These are phyloP conservation scores for Sequoia sempervirens DNA, from an alignment of 75 land plant genomes.

Conservation along the genomic window DNA sequence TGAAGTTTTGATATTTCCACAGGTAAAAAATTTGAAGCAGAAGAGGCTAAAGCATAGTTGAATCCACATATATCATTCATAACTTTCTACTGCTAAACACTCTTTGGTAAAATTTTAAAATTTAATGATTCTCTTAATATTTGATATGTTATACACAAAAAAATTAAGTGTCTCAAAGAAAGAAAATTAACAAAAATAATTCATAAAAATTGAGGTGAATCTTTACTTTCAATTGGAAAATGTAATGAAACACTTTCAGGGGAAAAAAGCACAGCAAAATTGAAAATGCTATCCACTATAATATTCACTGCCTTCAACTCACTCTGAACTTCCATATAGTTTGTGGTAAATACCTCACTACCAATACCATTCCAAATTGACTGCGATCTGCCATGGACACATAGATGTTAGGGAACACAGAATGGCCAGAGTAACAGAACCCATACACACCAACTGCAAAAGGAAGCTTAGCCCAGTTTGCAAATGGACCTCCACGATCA, in stretches of 20 bases:
- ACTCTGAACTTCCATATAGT: background rate
- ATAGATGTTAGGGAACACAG: slow-evolving; percentile 92
- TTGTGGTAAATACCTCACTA: slow-evolving; percentile 45
- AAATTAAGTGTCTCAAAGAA: background rate
- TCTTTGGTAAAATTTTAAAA: background rate
- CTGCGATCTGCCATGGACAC: slow-evolving; percentile 70
- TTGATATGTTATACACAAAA: background rate
- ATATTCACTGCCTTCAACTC: background rate
- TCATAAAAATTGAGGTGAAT: background rate
- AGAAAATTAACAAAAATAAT: background rate
- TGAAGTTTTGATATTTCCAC: background rate
- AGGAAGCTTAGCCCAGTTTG: slow-evolving; percentile 64
- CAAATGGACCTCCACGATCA: slow-evolving; percentile 41
- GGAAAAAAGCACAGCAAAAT: background rate
- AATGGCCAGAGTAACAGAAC: slow-evolving; percentile 88
- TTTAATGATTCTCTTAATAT: background rate
- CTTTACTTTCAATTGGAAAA: background rate
- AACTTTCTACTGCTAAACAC: background rate
- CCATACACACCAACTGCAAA: slow-evolving; percentile 87
- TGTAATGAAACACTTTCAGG: background rate
- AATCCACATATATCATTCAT: background rate
- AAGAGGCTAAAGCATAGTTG: too few relatives aligned
- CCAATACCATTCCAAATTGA: slow-evolving; percentile 64
- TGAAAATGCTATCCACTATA: background rate
- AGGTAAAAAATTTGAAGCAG: background rate